Conservation (phyloP, 2,329 filamentous ascomycete species). For the Penicillium sp. region DNA sequence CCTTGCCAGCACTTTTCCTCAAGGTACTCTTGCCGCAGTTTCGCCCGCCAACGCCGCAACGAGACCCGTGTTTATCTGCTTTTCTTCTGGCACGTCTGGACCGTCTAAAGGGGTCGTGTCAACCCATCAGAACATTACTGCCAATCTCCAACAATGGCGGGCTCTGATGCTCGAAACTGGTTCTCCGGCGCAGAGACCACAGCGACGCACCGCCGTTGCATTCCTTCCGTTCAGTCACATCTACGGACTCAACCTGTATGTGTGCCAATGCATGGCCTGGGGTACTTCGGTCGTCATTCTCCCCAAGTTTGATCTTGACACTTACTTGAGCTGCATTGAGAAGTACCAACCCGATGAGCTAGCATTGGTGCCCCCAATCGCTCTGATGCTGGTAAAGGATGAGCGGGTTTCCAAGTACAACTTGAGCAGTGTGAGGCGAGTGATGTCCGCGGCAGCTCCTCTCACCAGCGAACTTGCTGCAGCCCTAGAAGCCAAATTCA, state of each 20-base stretch:
- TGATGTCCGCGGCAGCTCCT: conserved; percentile 21
- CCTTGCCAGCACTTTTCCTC: conserved; percentile 14
- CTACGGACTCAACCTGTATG: conserved; percentile 18
- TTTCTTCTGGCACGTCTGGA: conserved; percentile 23
- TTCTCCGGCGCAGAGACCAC: conserved; percentile 3
- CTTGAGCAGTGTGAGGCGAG: conserved; percentile 15
- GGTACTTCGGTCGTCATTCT: conserved; percentile 17
- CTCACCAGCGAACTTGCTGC: conserved; percentile 16
- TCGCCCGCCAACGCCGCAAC: conserved; percentile 7
- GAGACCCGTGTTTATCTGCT: conserved; percentile 21
- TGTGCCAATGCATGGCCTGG: conserved; percentile 18
- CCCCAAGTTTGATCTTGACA: conserved; percentile 18
- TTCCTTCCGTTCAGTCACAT: conserved; percentile 25
- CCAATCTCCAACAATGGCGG: conserved; percentile 23
- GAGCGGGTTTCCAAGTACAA: conserved; percentile 17
- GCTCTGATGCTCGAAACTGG: conserved; percentile 11
- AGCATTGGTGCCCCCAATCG: conserved; percentile 17
- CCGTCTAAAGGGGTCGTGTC: conserved; percentile 22
- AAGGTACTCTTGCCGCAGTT: conserved; percentile 6
- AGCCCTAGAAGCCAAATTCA: conserved; percentile 18
- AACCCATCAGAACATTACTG: conserved; percentile 21
- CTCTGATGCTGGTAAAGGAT: conserved; percentile 23
- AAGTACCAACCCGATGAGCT: conserved; percentile 21
- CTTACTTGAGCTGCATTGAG: conserved; percentile 15
- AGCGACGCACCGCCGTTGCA: conserved; percentile 14